Conservation (phyloP, 345 rosid genomes). For the Bruguiera sexangula region DNA sequence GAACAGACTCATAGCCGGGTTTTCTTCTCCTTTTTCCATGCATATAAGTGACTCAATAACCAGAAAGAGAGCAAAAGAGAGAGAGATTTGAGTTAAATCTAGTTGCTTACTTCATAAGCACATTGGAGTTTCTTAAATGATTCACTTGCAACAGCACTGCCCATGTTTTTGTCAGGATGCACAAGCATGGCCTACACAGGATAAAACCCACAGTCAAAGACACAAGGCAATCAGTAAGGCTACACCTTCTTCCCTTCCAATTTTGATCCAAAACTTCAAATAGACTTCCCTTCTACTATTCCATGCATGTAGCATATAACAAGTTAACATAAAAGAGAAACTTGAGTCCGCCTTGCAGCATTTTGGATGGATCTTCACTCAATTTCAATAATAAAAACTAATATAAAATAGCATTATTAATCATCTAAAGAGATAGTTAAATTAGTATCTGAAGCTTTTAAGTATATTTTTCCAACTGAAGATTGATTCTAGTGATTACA, state of each 20-base stretch:
- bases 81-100: neutral
- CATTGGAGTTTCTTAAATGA: conserved; percentile 97
- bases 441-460: too few species aligned
- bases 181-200: conserved; percentile 88
- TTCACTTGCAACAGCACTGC: conserved; percentile 88
- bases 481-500: too few species aligned
- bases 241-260: neutral
- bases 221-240: neutral
- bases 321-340: neutral
- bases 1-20: conserved; percentile 4
- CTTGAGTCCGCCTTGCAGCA: neutral
- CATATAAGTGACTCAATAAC: conserved; percentile 4
- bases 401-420: too few species aligned
- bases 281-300: neutral
- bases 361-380: neutral
- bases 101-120: conserved; percentile 78
- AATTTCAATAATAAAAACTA: neutral
- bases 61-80: neutral
- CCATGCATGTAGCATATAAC: neutral
- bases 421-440: too few species aligned
- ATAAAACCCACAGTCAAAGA: neutral
- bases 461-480: too few species aligned
- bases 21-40: conserved; percentile 1
- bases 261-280: neutral
- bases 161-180: conserved; percentile 99